Conservation (phyloP, 164 flowering plant genomes). For the Nelumbo lutea region DNA sequence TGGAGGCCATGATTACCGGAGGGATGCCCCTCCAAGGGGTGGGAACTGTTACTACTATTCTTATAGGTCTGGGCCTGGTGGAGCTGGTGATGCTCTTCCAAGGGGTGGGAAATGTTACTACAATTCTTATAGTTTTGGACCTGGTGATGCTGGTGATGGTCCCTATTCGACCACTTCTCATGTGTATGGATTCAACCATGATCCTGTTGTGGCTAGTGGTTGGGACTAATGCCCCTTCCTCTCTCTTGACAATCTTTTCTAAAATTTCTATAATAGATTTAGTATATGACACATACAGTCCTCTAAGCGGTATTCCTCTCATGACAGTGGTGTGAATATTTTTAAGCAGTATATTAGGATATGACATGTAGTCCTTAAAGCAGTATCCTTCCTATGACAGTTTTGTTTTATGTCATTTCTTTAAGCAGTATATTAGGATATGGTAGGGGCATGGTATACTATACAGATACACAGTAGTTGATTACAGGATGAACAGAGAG, state of each 20-base stretch:
- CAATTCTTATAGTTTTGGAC: not conserved
- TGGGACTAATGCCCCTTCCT: constrained; percentile 26
- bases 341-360: too few relatives aligned
- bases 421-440: not conserved
- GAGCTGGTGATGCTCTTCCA: not conserved
- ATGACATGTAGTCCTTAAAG: not conserved
- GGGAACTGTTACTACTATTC: constrained; percentile 13
- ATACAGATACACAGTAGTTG: constrained; percentile 3
- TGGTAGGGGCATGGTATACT: constrained; percentile 1
- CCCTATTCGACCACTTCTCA: not conserved
- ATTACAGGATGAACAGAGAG: constrained; percentile 7
- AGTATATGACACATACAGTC: not conserved
- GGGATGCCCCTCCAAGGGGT: constrained; percentile 11
- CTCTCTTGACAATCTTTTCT: not conserved
- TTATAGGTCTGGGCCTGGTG: not conserved
- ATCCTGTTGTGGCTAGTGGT: constrained; percentile 29
- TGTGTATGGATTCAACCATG: constrained; percentile 18
- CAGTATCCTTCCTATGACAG: not conserved
- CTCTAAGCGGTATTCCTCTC: not conserved
- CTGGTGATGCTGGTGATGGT: too few relatives aligned
- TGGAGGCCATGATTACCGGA: constrained; percentile 48
- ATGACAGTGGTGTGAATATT: too few relatives aligned
- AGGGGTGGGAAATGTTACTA: not conserved
- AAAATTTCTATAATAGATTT: not conserved
- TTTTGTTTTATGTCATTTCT: not conserved